These are phyloP conservation scores for Lactifluus echinatus DNA, from an alignment of 768 basidiomycete species.

Conservation along the genomic window DNA sequence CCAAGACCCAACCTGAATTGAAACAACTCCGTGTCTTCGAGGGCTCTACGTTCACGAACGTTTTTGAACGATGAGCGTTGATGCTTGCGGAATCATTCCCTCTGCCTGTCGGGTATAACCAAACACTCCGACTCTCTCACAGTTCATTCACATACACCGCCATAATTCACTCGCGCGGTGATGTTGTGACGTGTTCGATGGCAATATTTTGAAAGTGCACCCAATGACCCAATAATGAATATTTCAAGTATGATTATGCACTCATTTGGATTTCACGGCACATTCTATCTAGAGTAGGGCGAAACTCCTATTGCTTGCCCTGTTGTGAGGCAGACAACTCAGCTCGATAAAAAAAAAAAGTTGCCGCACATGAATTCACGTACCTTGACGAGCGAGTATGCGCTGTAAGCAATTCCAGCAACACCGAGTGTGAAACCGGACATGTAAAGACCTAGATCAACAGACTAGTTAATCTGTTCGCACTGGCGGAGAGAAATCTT, in stretches of 20 bases:
- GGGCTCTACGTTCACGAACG: too few species aligned
- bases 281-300: background rate
- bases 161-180: too few species aligned
- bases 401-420: conserved; percentile 42
- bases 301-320: conserved; percentile 7
- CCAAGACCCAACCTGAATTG: background rate
- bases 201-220: background rate
- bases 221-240: background rate
- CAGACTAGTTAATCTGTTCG: conserved; percentile 2
- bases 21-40: too few species aligned
- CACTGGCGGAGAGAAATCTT: background rate
- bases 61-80: background rate
- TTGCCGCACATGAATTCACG: background rate
- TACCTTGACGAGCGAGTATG: conserved; percentile 39
- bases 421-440: conserved; percentile 47
- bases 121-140: too few species aligned
- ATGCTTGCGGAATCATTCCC: background rate
- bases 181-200: background rate
- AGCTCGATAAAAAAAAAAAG: background rate
- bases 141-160: too few species aligned
- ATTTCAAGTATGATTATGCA: background rate
- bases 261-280: background rate
- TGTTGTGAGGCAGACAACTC: background rate
- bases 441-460: conserved; percentile 50
- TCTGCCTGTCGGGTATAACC: background rate